A percentile compares a stretch with the other conserved stretches of the same genome.
Evolutionary conservation across 139 green algal genomes (phyloP).

Genomic region (Coccomyxa sp.): DNA sequence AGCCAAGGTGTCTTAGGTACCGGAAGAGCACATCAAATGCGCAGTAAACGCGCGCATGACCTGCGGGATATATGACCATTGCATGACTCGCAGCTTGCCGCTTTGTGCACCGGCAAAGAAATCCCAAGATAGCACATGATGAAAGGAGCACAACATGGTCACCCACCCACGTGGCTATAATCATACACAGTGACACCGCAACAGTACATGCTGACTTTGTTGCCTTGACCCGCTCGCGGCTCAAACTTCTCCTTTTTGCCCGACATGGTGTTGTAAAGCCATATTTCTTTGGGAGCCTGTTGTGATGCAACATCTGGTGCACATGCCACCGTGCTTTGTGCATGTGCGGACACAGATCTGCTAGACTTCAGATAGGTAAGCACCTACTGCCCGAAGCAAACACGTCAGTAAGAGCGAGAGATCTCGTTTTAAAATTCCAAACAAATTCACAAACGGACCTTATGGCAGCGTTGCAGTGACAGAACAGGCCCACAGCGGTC

Average conservation of each 20-base stretch:
- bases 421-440: too few species aligned
- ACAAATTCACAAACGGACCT: too few species aligned
- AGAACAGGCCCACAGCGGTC: too few species aligned
- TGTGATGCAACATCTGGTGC: too few species aligned
- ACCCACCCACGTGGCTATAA: conserved; percentile 86
- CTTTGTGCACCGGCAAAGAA: neutral
- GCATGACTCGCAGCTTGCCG: neutral
- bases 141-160: neutral
- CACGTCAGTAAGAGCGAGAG: too few species aligned
- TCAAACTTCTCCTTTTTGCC: conserved; percentile 78
- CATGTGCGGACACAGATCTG: too few species aligned
- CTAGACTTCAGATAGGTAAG: too few species aligned
- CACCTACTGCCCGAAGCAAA: too few species aligned
- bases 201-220: conserved; percentile 93
- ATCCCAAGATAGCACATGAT: neutral
- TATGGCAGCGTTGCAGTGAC: too few species aligned
- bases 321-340: too few species aligned
- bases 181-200: conserved; percentile 97
- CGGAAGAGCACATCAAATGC: conserved; percentile 91
- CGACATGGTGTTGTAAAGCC: conserved; percentile 87
- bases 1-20: conserved; percentile 57
- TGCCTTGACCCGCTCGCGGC: conserved; percentile 31
- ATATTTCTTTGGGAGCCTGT: too few species aligned
- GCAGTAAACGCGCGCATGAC: conserved; percentile 94
- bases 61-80: conserved; percentile 23